Evolutionary conservation across 768 basidiomycete species (phyloP).

Genomic region (Termitomyces sp.): DNA sequence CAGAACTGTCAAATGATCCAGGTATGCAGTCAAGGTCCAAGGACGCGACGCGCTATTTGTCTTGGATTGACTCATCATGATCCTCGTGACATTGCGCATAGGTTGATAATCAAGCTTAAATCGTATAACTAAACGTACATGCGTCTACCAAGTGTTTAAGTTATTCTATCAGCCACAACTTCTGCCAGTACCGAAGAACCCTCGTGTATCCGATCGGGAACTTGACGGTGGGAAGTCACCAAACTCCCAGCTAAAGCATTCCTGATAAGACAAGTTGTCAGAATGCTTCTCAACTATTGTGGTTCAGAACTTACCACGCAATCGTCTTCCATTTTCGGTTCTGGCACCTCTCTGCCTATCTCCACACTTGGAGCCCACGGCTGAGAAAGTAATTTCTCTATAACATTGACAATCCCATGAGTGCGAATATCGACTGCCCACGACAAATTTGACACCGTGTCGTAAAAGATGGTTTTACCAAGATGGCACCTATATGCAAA

Average conservation of each 20-base stretch:
- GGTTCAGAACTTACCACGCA: constrained; percentile 55
- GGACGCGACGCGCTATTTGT: constrained; percentile 15
- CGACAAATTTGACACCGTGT: constrained; percentile 81
- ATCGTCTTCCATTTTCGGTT: constrained; percentile 49
- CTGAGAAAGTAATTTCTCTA: constrained; percentile 64
- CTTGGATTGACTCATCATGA: constrained; percentile 6
- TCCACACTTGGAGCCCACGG: constrained; percentile 71
- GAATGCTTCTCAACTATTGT: not conserved
- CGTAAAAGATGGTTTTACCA: constrained; percentile 84
- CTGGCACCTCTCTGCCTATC: constrained; percentile 60
- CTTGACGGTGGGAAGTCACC: constrained; percentile 31
- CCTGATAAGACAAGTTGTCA: constrained; percentile 30
- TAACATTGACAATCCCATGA: constrained; percentile 76
- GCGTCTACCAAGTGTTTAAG: not conserved
- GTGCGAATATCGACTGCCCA: constrained; percentile 84
- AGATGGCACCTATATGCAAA: constrained; percentile 64
- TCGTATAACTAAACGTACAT: not conserved
- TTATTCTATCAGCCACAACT: constrained; percentile 4
- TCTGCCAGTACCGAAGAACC: not conserved
- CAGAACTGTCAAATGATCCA: not conserved
- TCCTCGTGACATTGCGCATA: not conserved
- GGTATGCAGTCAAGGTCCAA: not conserved
- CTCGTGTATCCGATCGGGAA: not conserved
- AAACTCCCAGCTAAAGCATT: constrained; percentile 73
- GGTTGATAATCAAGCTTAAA: not conserved